These are phyloP conservation scores for Termitomyces sp. DNA, from an alignment of 1,284 basidiomycete species.

Conservation along the genomic window DNA sequence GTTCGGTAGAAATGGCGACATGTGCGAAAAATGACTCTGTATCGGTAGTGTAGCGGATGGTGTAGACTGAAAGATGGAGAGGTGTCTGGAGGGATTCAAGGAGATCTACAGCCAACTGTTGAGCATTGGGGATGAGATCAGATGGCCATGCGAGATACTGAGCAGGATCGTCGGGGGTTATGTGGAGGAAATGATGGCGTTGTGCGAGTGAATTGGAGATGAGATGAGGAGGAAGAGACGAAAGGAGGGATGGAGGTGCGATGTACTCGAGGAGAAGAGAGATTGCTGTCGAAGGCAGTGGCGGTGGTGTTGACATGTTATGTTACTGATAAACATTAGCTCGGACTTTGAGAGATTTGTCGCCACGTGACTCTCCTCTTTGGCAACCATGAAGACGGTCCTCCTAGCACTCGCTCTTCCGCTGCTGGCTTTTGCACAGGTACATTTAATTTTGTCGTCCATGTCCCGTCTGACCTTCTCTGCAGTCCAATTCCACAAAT, in stretches of 20 bases:
- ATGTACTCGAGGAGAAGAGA: conserved; percentile 55
- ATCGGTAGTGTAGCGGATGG: conserved; percentile 55
- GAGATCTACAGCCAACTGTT: conserved; percentile 35
- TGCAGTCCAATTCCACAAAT: conserved; percentile 3
- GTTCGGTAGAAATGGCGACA: conserved; percentile 41
- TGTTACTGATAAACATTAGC: too few relatives aligned
- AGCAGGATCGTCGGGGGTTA: conserved; percentile 44
- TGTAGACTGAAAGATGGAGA: conserved; percentile 29
- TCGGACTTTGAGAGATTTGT: background rate
- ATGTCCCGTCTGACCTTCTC: background rate
- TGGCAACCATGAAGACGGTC: conserved; percentile 12
- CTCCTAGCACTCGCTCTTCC: conserved; percentile 8
- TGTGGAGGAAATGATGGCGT: conserved; percentile 60
- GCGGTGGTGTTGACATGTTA: conserved; percentile 15
- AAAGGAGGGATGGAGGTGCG: conserved; percentile 44
- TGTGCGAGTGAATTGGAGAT: conserved; percentile 56
- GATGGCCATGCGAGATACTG: conserved; percentile 67
- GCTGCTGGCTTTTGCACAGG: conserved; percentile 12
- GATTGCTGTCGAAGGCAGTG: conserved; percentile 34
- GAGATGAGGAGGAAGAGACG: conserved; percentile 54
- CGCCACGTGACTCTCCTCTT: conserved; percentile 9
- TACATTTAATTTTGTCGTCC: background rate
- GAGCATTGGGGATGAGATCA: conserved; percentile 23
- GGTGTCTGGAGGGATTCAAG: conserved; percentile 41
- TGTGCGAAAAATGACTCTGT: conserved; percentile 58